Base-by-base conservation (phyloP, 1,284 basidiomycete genomes). In the Puccinia triticina region DNA sequence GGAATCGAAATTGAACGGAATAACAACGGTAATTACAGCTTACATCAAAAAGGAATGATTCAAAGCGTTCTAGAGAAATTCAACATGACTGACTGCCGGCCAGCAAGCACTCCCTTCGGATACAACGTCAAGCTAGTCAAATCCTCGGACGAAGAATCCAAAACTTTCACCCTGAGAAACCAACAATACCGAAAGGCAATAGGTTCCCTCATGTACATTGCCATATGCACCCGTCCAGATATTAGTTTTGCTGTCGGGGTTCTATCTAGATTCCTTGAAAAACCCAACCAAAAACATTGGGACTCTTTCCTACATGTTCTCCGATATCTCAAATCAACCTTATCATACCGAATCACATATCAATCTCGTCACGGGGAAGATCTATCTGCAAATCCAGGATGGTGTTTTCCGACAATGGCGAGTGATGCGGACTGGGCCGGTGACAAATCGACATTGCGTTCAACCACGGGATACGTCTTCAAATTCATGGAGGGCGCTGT, bases 161-260 rank as follows among this genome's bases (percentile, higher is more conserved):
- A 5, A 8, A 5, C 3, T 34, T 71, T 71, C 26, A 40, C 37
- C 4, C 11, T 10, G 11, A 14, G 5, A 7, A 71, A 71, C 46
- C 67, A 4, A 12, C 23, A 43, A 29, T 71, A 71, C 37, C n/a
- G 23, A 71, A 18, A 29, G 12, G 21, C 46, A 16, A 34, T 78
- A 0, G 77, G 77, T 5, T 21, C 43, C 40, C 43, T 78, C 3
- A 78, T 40, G 23, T 78, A 78, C 48, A 46, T 78, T 18, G n/a
- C 46, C 10, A 26, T n/a, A n/a, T n/a, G n/a, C n/a, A n/a, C n/a
- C n/a, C n/a, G n/a, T n/a, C n/a, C n/a, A n/a, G n/a, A n/a, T n/a
- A n/a, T n/a, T n/a, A n/a, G n/a, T n/a, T n/a, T n/a, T n/a, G n/a
- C n/a, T n/a, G n/a, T n/a, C n/a, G n/a, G n/a, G n/a, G n/a, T n/a